Conservation (phyloP, 805 yeast species). For the Candida pini region DNA sequence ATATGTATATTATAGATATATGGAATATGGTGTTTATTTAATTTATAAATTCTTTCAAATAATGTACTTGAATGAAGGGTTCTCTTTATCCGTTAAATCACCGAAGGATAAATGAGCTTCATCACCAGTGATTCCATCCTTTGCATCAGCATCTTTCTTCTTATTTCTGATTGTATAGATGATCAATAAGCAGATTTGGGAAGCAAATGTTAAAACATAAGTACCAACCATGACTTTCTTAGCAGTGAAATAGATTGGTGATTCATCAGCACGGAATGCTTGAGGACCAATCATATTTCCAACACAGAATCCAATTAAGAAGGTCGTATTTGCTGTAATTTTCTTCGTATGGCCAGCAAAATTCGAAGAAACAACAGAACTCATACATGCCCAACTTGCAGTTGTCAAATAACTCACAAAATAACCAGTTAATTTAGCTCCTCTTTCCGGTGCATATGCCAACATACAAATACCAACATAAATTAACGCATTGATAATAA, state of each 20-base stretch:
- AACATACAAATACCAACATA: slow-evolving; percentile 29
- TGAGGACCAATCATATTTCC: slow-evolving; percentile 71
- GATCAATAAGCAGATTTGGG: slow-evolving; percentile 16
- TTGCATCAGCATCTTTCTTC: slow-evolving; percentile 25
- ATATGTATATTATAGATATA: not conserved
- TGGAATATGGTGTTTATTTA: too few relatives aligned
- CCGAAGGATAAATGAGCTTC: slow-evolving; percentile 19
- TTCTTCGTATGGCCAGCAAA: slow-evolving; percentile 58
- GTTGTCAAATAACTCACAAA: slow-evolving; percentile 23
- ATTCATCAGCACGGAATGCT: slow-evolving; percentile 49
- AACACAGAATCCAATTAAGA: slow-evolving; percentile 55
- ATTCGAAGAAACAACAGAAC: slow-evolving; percentile 28
- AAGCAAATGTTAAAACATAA: slow-evolving; percentile 19
- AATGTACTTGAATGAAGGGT: slow-evolving; percentile 44
- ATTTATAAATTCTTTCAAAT: slow-evolving; percentile 6
- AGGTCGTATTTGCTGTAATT: slow-evolving; percentile 45
- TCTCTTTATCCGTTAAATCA: slow-evolving; percentile 49
- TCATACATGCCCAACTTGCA: slow-evolving; percentile 22
- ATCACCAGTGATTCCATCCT: slow-evolving; percentile 14
- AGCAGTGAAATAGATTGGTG: slow-evolving; percentile 53
- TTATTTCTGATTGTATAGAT: slow-evolving; percentile 33
- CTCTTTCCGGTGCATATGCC: slow-evolving; percentile 15
- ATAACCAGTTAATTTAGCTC: slow-evolving; percentile 24
- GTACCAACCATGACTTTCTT: slow-evolving; percentile 47
- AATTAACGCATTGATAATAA: slow-evolving; percentile 11